These are phyloP conservation scores for Helianthus tuberosus DNA, from an alignment of 129 eudicot genomes.

Conservation along the genomic window DNA sequence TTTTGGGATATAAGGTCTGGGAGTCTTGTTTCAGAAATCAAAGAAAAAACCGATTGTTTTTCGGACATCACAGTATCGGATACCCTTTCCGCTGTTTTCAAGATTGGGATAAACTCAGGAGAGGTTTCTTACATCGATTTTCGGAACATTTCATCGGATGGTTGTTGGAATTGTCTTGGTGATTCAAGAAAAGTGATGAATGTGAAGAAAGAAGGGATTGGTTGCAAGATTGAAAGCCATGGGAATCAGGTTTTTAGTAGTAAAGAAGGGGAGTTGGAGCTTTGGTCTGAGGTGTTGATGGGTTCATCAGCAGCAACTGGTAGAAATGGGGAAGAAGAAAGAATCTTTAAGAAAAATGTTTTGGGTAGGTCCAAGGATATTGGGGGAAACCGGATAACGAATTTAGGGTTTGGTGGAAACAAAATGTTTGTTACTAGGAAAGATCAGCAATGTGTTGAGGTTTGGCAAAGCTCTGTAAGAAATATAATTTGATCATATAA, in stretches of 20 bases:
- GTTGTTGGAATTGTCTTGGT: constrained; percentile 79
- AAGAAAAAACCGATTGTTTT: constrained; percentile 82
- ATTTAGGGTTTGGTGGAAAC: constrained; percentile 86
- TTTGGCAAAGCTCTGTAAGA: constrained; percentile 81
- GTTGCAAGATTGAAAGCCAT: constrained; percentile 68
- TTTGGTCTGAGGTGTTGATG: constrained; percentile 86
- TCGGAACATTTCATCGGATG: constrained; percentile 51
- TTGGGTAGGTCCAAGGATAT: constrained; percentile 81
- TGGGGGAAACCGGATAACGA: constrained; percentile 61
- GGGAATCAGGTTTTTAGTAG: constrained; percentile 83
- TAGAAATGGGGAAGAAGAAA: constrained; percentile 38
- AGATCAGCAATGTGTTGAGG: constrained; percentile 86
- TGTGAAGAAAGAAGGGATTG: constrained; percentile 86
- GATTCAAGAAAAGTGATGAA: constrained; percentile 52
- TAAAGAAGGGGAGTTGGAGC: constrained; percentile 76
- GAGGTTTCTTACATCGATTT: constrained; percentile 76
- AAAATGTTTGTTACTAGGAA: constrained; percentile 90
- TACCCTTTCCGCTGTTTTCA: constrained; percentile 63
- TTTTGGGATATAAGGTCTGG: constrained; percentile 95
- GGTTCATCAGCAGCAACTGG: constrained; percentile 39
- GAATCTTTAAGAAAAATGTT: constrained; percentile 67
- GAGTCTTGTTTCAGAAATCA: constrained; percentile 71
- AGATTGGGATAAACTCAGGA: constrained; percentile 86
- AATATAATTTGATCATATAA: constrained; percentile 36
- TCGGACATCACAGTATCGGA: constrained; percentile 78